Conservation (phyloP, 306 rosid species). For the Astragalus membranaceus region DNA sequence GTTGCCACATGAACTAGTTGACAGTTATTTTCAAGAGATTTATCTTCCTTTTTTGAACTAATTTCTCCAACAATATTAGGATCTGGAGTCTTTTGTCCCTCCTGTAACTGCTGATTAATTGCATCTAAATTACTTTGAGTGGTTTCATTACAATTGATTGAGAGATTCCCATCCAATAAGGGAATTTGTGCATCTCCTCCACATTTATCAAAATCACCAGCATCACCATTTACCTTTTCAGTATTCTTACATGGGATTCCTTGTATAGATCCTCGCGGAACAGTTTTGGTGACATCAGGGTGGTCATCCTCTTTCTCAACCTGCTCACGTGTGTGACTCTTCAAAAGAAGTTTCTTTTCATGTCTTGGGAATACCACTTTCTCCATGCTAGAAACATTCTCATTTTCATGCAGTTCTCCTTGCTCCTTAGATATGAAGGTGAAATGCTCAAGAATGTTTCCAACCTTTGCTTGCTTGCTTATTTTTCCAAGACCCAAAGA, state of each 20-base stretch:
- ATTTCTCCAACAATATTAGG: conserved; percentile 9
- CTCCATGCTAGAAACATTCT: conserved; percentile 23
- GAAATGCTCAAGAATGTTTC: conserved; percentile 13
- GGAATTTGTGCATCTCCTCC: conserved; percentile 28
- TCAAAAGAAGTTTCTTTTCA: conserved; percentile 15
- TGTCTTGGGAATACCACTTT: conserved; percentile 18
- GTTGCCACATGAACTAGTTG: conserved; percentile 7
- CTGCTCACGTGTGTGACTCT: conserved; percentile 12
- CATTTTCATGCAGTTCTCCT: conserved; percentile 25
- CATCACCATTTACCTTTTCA: conserved; percentile 24
- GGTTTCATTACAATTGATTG: conserved; percentile 22
- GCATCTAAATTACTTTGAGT: conserved; percentile 21
- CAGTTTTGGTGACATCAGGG: conserved; percentile 23
- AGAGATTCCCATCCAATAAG: conserved; percentile 10
- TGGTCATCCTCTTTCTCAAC: conserved; percentile 27
- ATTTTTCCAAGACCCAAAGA: conserved; percentile 15
- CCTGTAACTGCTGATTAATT: conserved; percentile 25
- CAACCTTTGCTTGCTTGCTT: conserved; percentile 13
- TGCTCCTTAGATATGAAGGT: conserved; percentile 3
- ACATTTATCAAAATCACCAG: conserved; percentile 15
- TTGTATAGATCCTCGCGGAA: conserved; percentile 9
- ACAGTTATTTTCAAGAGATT: conserved; percentile 10
- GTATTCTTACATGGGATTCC: conserved; percentile 1
- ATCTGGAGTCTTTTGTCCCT: conserved; percentile 16
- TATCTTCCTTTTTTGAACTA: conserved; percentile 7